Evolutionary conservation across 202 grass and related monocot species (phyloP).

Genomic region (Setaria viridis): DNA sequence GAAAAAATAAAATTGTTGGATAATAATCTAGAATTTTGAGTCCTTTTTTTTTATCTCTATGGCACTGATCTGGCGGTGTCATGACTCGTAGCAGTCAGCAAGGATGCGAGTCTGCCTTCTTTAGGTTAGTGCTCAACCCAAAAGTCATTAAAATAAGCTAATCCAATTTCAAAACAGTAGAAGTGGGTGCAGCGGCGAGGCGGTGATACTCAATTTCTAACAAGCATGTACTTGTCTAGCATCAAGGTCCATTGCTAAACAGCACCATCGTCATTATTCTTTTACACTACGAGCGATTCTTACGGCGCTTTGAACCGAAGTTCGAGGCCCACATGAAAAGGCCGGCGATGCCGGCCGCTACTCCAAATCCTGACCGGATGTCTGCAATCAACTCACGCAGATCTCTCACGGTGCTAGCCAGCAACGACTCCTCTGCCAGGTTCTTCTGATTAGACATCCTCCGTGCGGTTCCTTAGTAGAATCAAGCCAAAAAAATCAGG

Average conservation of each 20-base stretch:
- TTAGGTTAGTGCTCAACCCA: too few species aligned
- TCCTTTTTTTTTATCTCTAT: too few species aligned
- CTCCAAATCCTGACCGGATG: constrained; percentile 49
- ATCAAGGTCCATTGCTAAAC: neutral
- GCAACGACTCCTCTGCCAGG: constrained; percentile 31
- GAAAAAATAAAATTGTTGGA: too few species aligned
- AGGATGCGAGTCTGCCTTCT: too few species aligned
- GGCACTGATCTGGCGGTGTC: too few species aligned
- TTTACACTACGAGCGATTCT: neutral
- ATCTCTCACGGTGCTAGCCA: constrained; percentile 63
- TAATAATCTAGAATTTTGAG: too few species aligned
- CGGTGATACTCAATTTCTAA: too few species aligned
- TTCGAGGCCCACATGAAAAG: constrained; percentile 62
- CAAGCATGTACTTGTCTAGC: neutral
- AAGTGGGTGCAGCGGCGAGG: too few species aligned
- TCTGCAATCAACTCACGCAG: constrained; percentile 62
- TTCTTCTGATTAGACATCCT: constrained; percentile 40
- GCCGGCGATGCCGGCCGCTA: constrained; percentile 44
- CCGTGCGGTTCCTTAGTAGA: constrained; percentile 57
- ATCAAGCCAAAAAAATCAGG: constrained; percentile 33
- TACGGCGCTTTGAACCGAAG: constrained; percentile 24
- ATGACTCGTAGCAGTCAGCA: too few species aligned
- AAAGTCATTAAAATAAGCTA: too few species aligned
- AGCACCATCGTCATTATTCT: neutral
- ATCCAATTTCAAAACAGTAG: too few species aligned